Evolutionary conservation across 2,329 filamentous ascomycete species (phyloP).

Genomic region (Monosporascus sp.): DNA sequence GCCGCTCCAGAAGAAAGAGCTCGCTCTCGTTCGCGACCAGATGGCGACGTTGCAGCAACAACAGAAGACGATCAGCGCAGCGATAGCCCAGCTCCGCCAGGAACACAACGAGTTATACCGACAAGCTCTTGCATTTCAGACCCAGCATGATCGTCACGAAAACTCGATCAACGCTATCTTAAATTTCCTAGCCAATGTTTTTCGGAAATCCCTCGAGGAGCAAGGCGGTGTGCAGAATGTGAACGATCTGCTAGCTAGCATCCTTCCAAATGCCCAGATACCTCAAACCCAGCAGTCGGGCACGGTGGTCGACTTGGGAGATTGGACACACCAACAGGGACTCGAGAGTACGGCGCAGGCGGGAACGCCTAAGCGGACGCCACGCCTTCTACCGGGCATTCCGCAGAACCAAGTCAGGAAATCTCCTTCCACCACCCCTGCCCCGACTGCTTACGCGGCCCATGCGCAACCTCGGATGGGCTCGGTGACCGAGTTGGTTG

Average conservation of each 20-base stretch:
- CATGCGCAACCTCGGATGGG: conserved; percentile 39
- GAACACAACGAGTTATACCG: conserved; percentile 86
- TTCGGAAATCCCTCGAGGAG: conserved; percentile 86
- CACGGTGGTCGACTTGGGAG: conserved; percentile 56
- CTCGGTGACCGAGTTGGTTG: conserved; percentile 56
- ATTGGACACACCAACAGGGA: conserved; percentile 45
- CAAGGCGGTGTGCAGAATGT: conserved; percentile 71
- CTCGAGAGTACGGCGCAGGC: conserved; percentile 31
- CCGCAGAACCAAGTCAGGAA: conserved; percentile 32
- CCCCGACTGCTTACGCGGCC: conserved; percentile 23
- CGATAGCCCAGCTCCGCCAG: conserved; percentile 72
- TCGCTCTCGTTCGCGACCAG: conserved; percentile 72
- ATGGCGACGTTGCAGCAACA: conserved; percentile 77
- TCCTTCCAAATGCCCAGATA: conserved; percentile 55
- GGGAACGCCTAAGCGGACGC: conserved; percentile 44
- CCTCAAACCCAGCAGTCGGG: conserved; percentile 42
- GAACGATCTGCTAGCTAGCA: conserved; percentile 74
- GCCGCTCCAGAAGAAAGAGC: conserved; percentile 62
- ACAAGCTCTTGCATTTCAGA: conserved; percentile 84
- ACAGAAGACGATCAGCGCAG: conserved; percentile 77
- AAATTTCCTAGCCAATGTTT: conserved; percentile 93
- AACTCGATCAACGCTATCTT: conserved; percentile 99
- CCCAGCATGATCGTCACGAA: conserved; percentile 90
- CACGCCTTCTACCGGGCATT: conserved; percentile 50
- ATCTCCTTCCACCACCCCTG: conserved; percentile 24